Base-by-base conservation (phyloP, 768 basidiomycete genomes). In the Brasilioporus rufonigricans region DNA sequence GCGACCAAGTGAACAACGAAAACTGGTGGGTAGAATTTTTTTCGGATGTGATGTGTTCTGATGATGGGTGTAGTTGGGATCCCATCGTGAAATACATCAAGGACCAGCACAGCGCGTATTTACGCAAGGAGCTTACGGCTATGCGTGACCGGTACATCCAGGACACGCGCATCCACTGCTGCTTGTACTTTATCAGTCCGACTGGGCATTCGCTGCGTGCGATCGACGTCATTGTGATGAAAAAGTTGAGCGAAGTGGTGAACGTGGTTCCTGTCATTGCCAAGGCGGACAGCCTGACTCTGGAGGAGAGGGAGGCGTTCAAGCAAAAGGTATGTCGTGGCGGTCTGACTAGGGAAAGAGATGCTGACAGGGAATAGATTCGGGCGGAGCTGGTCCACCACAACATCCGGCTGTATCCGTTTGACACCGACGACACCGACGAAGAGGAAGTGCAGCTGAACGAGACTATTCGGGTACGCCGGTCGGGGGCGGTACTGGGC, bases 251-350 rank as follows among this genome's bases (percentile, higher is more conserved):
- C 71, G 97, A 98, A 71, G 96, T 98, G 40, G 97, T 98, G 72
- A 99, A 99, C 64, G 96, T 99, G 49, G 95, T 99, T 9, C 96
- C 96, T n/a, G 91, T 99, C 57, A 98, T 99, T 66, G 96, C 97
- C 62, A 99, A 99, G 81, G 82, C 91, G 29, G 96, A 99, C 73
- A 88, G 86, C 59, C 80, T 99, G 77, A 98, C 95, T 2, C 71
- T 91, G 54, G 95, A 97, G 60, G 96, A 99, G 80, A 79, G 93
- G 62, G 89, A 88, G 52, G 79, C 79, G 43, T 99, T 99, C 83
- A 99, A 99, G 82, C 77, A 83, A 65, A 90, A 93, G 79, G 93
- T 92, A 31, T 18, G 78, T 65, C 8, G 21, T 32, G 19, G 26
- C 13, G 39, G 5, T 5, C 26, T 26, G 13, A 27, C 2, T 5